Evolutionary conservation across 345 rosid genomes (phyloP).

Genomic region (Conringia planisiliqua): DNA sequence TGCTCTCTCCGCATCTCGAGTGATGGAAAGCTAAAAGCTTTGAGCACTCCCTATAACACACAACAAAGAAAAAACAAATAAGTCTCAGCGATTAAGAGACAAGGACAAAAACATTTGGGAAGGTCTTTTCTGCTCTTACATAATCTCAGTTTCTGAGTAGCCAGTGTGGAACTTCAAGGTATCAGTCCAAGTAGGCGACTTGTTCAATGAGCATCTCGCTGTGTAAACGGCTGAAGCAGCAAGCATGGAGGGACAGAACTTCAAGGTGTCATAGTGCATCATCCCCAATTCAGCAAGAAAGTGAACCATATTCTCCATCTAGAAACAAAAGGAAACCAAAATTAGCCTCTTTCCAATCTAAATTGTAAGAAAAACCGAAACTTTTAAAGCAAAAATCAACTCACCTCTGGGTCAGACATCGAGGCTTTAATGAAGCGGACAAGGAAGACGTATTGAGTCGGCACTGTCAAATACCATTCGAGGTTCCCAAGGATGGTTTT

Average conservation of each 20-base stretch:
- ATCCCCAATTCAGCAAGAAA: conserved; percentile 76
- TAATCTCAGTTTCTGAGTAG: conserved; percentile 56
- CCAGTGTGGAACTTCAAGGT: conserved; percentile 72
- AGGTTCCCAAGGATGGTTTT: conserved; percentile 66
- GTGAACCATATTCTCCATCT: conserved; percentile 74
- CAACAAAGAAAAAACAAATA: not conserved
- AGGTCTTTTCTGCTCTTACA: conserved; percentile 31
- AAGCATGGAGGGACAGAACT: conserved; percentile 57
- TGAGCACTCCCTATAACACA: conserved; percentile 57
- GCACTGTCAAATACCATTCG: conserved; percentile 81
- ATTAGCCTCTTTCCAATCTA: not conserved
- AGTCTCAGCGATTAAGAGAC: not conserved
- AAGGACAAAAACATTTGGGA: not conserved
- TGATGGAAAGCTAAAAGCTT: conserved; percentile 54
- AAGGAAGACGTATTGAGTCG: conserved; percentile 84
- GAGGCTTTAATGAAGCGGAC: conserved; percentile 80
- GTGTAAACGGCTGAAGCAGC: conserved; percentile 94
- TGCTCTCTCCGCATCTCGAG: conserved; percentile 53
- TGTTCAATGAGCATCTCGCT: conserved; percentile 67
- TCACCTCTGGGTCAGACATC: conserved; percentile 53
- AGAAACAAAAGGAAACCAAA: conserved; percentile 2
- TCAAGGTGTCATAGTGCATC: conserved; percentile 54
- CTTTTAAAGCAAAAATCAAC: not conserved
- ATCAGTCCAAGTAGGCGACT: conserved; percentile 68
- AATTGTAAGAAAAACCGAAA: not conserved